phyloP scores from a whole-genome alignment of 2,329 filamentous ascomycete species.

The Phoma sp. region DNA sequence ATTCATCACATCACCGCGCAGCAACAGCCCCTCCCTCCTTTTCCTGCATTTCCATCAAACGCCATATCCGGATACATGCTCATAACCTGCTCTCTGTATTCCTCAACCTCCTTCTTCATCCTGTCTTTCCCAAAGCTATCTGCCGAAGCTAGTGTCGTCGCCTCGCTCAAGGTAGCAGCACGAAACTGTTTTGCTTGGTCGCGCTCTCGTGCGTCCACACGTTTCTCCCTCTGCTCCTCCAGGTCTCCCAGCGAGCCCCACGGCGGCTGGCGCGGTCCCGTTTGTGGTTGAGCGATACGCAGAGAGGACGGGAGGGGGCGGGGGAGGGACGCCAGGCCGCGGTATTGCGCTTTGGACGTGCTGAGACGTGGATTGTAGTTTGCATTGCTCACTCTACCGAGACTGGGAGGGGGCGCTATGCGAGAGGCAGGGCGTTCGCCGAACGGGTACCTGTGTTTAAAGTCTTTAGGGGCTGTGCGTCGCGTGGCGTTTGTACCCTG shows the following conservation, averaged over 20 bases:
- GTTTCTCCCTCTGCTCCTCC: constrained; percentile 13
- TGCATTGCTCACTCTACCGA: not conserved
- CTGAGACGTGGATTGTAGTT: constrained; percentile 11
- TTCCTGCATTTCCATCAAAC: constrained; percentile 22
- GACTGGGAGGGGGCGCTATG: not conserved
- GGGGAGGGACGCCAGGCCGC: constrained; percentile 2
- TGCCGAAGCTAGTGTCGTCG: not conserved
- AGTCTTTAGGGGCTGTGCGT: constrained; percentile 18
- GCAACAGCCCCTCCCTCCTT: constrained; percentile 12
- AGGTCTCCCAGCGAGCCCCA: constrained; percentile 23
- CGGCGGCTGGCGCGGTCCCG: constrained; percentile 20
- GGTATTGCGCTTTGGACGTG: constrained; percentile 5
- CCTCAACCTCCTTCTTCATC: constrained; percentile 24
- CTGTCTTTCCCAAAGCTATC: constrained; percentile 7
- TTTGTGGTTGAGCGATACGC: constrained; percentile 2
- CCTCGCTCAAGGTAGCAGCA: not conserved
- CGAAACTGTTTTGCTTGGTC: not conserved
- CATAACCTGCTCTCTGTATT: constrained; percentile 26
- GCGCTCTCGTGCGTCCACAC: constrained; percentile 11
- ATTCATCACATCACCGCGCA: constrained; percentile 26
- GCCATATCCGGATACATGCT: constrained; percentile 31
- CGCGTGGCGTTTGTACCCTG: not conserved
- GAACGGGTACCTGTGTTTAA: constrained; percentile 17
- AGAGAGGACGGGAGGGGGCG: constrained; percentile 2
- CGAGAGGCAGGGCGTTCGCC: constrained; percentile 11